Evolutionary conservation across 2,329 filamentous ascomycete species (phyloP), one percentile per base, ranked within the genome.

Genomic region (Escovopsis sp.): DNA sequence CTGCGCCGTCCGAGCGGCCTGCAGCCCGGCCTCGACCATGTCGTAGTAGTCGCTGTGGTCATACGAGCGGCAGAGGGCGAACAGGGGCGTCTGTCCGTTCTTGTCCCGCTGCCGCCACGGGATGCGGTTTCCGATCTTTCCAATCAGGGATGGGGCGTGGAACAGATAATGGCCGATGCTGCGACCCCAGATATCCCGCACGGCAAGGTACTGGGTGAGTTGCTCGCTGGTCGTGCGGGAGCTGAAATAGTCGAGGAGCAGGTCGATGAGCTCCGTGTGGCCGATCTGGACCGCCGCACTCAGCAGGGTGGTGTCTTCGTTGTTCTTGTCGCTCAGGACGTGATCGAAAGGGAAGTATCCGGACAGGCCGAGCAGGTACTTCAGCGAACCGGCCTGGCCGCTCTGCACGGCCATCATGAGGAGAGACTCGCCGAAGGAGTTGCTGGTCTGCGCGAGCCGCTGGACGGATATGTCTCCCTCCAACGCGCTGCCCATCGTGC

Each of bases 161-260:
- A 98, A 98, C 13, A 98, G 70, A 58, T 98, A 98, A 60, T 98
- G 91, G n/a, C 82, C 91, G 40, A 85, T 75, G 47, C 87, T 94
- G 51, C 91, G 79, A 16, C 89, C 91, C 66, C 87, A 81, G 32
- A 74, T 76, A 55, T 98, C 91, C 53, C 89, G 81, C 46, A 74
- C 68, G 4, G 74, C 68, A 38, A 96, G 63, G 55, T 98, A 96
- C 7, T 68, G 63, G 35, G 65, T 59, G 27, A 93, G 60, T 39
- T 73, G 67, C 13, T 68, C 62, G 40, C 76, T 65, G 14, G 72
- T 70, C 31, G 67, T 67, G 41, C 66, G 67, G 41, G 68, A 65
- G 48, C 79, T 69, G 25, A 94, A 62, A 54, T 81, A 85, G 42
- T 81, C 72, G 10, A 95, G 66, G 4, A 96, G 65, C 11, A 79